Conservation (phyloP, 768 basidiomycete species). For the Pisolithus albus region DNA sequence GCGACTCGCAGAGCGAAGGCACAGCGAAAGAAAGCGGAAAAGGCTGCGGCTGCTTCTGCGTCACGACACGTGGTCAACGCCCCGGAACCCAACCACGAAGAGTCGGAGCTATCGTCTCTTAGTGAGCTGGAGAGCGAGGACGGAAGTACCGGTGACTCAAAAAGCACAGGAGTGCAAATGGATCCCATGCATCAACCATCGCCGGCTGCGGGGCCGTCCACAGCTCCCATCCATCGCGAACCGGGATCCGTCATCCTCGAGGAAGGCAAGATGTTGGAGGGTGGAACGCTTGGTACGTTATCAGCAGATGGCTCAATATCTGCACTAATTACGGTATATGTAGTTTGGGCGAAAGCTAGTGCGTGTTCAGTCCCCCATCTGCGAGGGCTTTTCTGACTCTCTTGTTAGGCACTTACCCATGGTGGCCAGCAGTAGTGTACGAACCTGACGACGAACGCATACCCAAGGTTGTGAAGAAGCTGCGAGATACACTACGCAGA, state of each 20-base stretch:
- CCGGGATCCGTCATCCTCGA: slow-evolving; percentile 30
- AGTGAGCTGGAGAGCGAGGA: slow-evolving; percentile 37
- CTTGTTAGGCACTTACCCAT: slow-evolving; percentile 64
- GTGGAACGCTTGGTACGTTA: slow-evolving; percentile 56
- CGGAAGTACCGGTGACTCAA: slow-evolving; percentile 7
- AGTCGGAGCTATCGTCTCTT: slow-evolving; percentile 40
- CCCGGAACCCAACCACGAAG: slow-evolving; percentile 19
- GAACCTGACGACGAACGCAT: slow-evolving; percentile 53
- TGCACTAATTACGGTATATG: neutral
- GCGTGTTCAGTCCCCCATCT: slow-evolving; percentile 12
- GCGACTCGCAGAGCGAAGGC: slow-evolving; percentile 56
- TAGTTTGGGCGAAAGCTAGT: slow-evolving; percentile 85
- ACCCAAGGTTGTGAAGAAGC: slow-evolving; percentile 34
- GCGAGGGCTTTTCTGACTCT: slow-evolving; percentile 2
- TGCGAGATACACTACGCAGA: slow-evolving; percentile 23
- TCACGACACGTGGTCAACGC: neutral
- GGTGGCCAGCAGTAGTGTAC: slow-evolving; percentile 81
- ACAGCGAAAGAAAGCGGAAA: slow-evolving; percentile 38
- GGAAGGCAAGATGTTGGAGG: slow-evolving; percentile 34
- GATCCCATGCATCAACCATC: slow-evolving; percentile 5
- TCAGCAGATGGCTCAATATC: too few species aligned
- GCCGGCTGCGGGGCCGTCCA: slow-evolving; percentile 6
- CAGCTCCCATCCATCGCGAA: slow-evolving; percentile 10
- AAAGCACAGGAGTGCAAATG: slow-evolving; percentile 9
- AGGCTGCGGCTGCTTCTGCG: slow-evolving; percentile 17